Evolutionary conservation across 2,329 filamentous ascomycete species (phyloP).

Genomic region (Nemania bipapillata): DNA sequence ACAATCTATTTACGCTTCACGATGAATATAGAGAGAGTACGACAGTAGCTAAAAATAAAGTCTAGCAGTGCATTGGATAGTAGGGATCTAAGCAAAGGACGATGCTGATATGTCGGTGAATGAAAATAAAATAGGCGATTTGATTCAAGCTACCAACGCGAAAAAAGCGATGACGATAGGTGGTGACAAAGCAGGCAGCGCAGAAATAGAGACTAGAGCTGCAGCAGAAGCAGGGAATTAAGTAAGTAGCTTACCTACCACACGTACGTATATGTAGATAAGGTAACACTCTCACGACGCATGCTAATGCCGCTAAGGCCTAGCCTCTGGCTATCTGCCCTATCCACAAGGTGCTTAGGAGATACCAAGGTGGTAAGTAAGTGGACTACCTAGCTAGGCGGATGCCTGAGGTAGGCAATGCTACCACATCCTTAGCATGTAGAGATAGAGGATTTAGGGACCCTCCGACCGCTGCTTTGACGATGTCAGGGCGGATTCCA

Average conservation of each 20-base stretch:
- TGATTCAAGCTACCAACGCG: neutral
- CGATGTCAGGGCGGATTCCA: constrained; percentile 26
- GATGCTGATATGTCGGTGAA: constrained; percentile 22
- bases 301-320: neutral
- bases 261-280: neutral
- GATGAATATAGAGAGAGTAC: neutral
- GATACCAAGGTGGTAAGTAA: too few species aligned
- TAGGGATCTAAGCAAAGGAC: neutral
- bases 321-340: neutral
- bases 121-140: constrained; percentile 13
- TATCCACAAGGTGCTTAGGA: neutral
- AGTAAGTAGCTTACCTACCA: neutral
- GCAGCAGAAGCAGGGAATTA: neutral
- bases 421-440: too few species aligned
- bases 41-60: neutral
- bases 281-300: neutral
- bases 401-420: too few species aligned
- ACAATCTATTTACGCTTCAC: constrained; percentile 11
- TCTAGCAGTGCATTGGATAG: neutral
- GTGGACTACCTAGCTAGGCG: too few species aligned
- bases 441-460: neutral
- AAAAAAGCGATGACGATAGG: constrained; percentile 27
- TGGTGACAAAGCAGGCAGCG: constrained; percentile 1
- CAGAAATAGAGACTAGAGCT: neutral
- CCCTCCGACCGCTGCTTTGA: constrained; percentile 31